Base-by-base conservation (phyloP, 495 filamentous ascomycete genomes). In the Penicillium nucicola region DNA sequence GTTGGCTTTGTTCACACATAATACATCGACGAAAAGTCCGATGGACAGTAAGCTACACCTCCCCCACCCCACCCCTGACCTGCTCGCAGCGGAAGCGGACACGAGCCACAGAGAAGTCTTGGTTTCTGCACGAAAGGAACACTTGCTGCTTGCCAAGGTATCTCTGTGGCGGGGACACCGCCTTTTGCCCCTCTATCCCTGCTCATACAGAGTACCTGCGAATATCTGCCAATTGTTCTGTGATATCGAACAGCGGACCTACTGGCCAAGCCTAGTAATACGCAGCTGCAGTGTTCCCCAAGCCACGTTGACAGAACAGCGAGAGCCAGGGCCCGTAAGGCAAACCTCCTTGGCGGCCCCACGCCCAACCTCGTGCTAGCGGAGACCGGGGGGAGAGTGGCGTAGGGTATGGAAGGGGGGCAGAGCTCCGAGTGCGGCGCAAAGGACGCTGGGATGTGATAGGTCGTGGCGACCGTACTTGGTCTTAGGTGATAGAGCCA, bases 91-190 rank as follows among this genome's bases (percentile, higher is more conserved):
- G 37, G 51, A 39, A 43, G 12, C 31, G 43, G 31, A 23, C 17
- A 38, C 41, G 50, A 58, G 54, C 54, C 54, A 50, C 58, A 55
- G 41, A 46, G 32, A 44, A 28, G 36, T 48, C 39, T 50, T 47
- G 35, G 49, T 54, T 54, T 33, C 52, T 64, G 51, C 52, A 61
- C 14, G 44, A 55, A 56, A 54, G 50, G 44, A 45, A 50, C 46
- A 28, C 47, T 35, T 28, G 2, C 33, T 49, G 49, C 32, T 17
- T 44, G 62, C 59, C 62, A 65, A 63, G 62, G 30, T 10, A 52
- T 53, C 43, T 45, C 40, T 44, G 41, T 53, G 56, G 49, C 45
- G 48, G 38, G 58, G 59, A 60, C 62, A 65, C 62, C 62, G 62
- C 62, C 39, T 45, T 65, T 65, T 63, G 10, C 37, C 50, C 48